phyloP scores from a whole-genome alignment of 2,329 filamentous ascomycete genomes.

The Aureobasidium leucospermi region DNA sequence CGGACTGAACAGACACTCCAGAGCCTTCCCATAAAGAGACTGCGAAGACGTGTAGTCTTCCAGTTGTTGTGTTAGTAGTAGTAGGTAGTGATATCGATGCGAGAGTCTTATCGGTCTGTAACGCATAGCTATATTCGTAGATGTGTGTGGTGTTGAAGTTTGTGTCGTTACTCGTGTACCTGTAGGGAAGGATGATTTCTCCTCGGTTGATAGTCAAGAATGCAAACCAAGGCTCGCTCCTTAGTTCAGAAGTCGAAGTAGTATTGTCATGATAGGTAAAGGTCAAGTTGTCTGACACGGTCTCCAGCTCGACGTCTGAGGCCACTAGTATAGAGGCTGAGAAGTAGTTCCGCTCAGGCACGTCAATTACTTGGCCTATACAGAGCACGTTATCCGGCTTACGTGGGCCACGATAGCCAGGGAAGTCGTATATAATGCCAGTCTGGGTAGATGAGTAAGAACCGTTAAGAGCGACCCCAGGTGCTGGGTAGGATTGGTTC shows the following conservation, averaged over 20 bases:
- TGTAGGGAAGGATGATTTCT: conserved; percentile 38
- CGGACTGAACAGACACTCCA: conserved; percentile 24
- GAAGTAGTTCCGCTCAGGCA: conserved; percentile 32
- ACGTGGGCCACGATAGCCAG: conserved; percentile 35
- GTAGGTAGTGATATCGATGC: conserved; percentile 35
- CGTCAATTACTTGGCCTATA: conserved; percentile 32
- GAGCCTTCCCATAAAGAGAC: conserved; percentile 20
- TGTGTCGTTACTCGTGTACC: conserved; percentile 34
- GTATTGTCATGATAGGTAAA: conserved; percentile 38
- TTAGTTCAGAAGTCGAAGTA: conserved; percentile 35
- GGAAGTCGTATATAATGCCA: conserved; percentile 37
- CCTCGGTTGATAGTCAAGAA: conserved; percentile 41
- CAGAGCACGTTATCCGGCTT: conserved; percentile 28
- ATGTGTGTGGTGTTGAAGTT: conserved; percentile 40
- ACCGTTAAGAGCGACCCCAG: conserved; percentile 23
- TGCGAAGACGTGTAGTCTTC: conserved; percentile 29
- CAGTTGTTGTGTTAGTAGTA: conserved; percentile 29
- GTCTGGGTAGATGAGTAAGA: conserved; percentile 35
- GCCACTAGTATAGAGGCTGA: conserved; percentile 20
- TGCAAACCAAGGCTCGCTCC: conserved; percentile 38
- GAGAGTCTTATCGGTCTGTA: conserved; percentile 34
- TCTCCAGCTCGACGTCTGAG: conserved; percentile 35
- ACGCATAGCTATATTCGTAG: conserved; percentile 37
- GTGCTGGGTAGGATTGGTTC: conserved; percentile 26
- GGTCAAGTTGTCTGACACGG: conserved; percentile 35